A percentile compares a stretch with the other conserved stretches of the same genome.
These are phyloP conservation scores for Coemansia asiatica DNA, from an alignment of 192 early-diverging fungal genomes.

Conservation along the genomic window DNA sequence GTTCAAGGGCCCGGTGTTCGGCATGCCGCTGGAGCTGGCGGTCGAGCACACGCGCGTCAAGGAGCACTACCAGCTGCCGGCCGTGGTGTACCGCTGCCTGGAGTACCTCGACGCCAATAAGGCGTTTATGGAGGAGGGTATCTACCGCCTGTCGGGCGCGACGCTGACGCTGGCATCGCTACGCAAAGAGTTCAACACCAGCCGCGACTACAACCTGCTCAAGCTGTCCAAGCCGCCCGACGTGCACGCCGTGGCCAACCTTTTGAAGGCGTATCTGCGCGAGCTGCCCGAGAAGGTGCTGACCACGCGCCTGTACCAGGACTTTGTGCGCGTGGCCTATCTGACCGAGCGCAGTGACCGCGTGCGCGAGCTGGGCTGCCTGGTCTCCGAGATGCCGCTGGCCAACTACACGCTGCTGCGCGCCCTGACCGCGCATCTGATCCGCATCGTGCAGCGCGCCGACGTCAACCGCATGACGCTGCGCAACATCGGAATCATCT, in stretches of 20 bases:
- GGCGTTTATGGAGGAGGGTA: conserved; percentile 89
- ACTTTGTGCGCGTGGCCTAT: conserved; percentile 85
- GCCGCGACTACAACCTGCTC: conserved; percentile 52
- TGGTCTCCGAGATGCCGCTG: conserved; percentile 77
- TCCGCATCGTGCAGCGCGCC: conserved; percentile 80
- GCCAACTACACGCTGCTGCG: conserved; percentile 89
- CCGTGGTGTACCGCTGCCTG: conserved; percentile 91
- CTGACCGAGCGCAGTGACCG: conserved; percentile 76
- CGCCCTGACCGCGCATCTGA: conserved; percentile 85
- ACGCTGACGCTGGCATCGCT: conserved; percentile 69
- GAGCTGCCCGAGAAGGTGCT: conserved; percentile 87
- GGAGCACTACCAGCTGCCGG: conserved; percentile 81
- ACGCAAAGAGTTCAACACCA: conserved; percentile 77
- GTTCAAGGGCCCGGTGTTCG: conserved; percentile 69
- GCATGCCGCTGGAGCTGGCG: conserved; percentile 77
- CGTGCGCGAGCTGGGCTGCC: conserved; percentile 75
- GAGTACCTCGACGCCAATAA: conserved; percentile 92
- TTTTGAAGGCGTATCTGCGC: conserved; percentile 89
- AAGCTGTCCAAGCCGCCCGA: conserved; percentile 70
- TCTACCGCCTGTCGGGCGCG: conserved; percentile 89
- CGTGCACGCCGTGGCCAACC: conserved; percentile 89
- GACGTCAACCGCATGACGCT: conserved; percentile 93
- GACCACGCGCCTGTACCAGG: conserved; percentile 79
- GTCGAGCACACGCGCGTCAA: conserved; percentile 69
- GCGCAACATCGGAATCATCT: conserved; percentile 94